These are phyloP conservation scores for Candida sakaeoensis DNA, from an alignment of 805 yeast species.

Conservation along the genomic window DNA sequence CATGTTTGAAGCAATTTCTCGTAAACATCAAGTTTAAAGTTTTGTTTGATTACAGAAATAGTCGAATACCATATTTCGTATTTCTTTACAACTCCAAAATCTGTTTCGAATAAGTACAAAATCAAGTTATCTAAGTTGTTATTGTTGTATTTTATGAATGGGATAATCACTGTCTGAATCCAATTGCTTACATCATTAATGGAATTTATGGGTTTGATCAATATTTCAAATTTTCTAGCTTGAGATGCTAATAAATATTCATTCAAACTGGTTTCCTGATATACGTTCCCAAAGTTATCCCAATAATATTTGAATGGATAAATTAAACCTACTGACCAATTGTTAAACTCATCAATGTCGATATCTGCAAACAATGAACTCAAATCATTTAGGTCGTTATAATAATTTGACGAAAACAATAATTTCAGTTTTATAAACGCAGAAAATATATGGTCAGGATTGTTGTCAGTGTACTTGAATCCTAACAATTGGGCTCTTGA, in stretches of 20 bases:
- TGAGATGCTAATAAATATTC: slow-evolving; percentile 14
- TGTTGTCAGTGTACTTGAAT: background rate
- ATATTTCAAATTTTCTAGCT: slow-evolving; percentile 16
- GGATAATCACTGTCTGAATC: slow-evolving; percentile 27
- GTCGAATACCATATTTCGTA: slow-evolving; percentile 20
- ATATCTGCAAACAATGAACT: slow-evolving; percentile 11
- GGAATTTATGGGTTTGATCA: slow-evolving; percentile 21
- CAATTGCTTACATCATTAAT: slow-evolving; percentile 19
- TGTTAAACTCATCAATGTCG: slow-evolving; percentile 13
- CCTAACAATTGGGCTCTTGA: slow-evolving; percentile 1
- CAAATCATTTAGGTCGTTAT: slow-evolving; percentile 16
- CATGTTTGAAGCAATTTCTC: slow-evolving; percentile 16
- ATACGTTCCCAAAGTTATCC: slow-evolving; percentile 19
- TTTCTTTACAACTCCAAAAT: slow-evolving; percentile 9
- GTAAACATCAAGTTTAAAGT: slow-evolving; percentile 10
- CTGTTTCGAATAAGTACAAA: slow-evolving; percentile 19
- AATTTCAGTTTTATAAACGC: slow-evolving; percentile 19
- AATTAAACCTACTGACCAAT: slow-evolving; percentile 27
- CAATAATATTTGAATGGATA: slow-evolving; percentile 28
- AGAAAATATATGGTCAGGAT: slow-evolving; percentile 12
- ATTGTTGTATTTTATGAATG: slow-evolving; percentile 18
- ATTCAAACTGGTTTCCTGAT: slow-evolving; percentile 10
- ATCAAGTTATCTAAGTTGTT: slow-evolving; percentile 23
- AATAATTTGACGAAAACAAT: slow-evolving; percentile 17
- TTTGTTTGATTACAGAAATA: slow-evolving; percentile 14